phyloP scores from a whole-genome alignment of 2,329 filamentous ascomycete species.

The Curvularia spicifera region DNA sequence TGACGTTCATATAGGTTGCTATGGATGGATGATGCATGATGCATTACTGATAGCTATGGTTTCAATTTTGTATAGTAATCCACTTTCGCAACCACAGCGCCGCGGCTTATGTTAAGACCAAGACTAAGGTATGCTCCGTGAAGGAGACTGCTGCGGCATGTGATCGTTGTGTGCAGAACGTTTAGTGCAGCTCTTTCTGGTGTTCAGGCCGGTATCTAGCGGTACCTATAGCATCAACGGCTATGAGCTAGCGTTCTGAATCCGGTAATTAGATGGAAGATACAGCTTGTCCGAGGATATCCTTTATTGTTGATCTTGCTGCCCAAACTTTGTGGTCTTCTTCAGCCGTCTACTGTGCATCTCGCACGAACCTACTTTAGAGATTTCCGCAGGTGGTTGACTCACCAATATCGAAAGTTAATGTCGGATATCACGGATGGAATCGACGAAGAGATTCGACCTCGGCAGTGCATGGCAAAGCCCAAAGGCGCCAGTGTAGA shows the following conservation, averaged over 20 bases:
- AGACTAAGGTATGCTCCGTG: neutral
- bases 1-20: neutral
- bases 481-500: neutral
- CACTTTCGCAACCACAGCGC: neutral
- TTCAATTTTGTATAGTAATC: neutral
- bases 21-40: neutral
- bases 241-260: neutral
- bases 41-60: constrained; percentile 1
- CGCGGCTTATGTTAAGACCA: neutral
- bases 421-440: neutral
- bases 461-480: neutral
- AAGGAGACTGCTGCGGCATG: neutral
- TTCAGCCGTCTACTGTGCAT: neutral
- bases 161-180: neutral
- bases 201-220: neutral
- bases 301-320: neutral
- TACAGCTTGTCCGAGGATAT: neutral
- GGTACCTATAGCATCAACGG: neutral
- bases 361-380: neutral
- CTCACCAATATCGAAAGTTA: too few relatives aligned
- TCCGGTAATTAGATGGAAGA: neutral
- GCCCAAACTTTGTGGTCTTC: neutral
- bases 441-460: neutral
- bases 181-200: neutral
- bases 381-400: neutral